These are phyloP conservation scores for Ceratocystis alfenasii DNA, from an alignment of 2,329 filamentous ascomycete species.

Conservation along the genomic window DNA sequence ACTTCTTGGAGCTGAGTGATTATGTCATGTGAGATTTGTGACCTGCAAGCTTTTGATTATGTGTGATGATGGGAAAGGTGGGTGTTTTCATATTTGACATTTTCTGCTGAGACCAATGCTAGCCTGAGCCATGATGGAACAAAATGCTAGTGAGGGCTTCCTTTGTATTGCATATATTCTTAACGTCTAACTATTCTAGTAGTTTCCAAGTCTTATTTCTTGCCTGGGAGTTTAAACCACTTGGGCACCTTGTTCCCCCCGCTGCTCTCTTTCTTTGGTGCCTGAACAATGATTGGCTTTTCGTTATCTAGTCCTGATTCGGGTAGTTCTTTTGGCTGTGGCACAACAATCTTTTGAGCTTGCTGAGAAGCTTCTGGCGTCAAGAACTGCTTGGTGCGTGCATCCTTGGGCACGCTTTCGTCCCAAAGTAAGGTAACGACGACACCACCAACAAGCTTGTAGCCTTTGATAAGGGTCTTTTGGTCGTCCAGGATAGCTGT, in stretches of 20 bases:
- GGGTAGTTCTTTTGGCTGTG: conserved; percentile 34
- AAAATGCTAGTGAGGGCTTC: too few relatives aligned
- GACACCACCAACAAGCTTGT: conserved; percentile 53
- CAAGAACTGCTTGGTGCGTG: conserved; percentile 47
- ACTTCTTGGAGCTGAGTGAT: not conserved
- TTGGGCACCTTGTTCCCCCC: conserved; percentile 47
- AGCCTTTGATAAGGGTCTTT: conserved; percentile 53
- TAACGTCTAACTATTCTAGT: too few relatives aligned
- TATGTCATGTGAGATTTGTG: not conserved
- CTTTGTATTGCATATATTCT: too few relatives aligned
- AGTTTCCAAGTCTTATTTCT: conserved; percentile 42
- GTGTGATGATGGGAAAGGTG: not conserved
- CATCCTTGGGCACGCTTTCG: conserved; percentile 44
- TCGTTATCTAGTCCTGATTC: conserved; percentile 33
- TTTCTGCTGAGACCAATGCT: too few relatives aligned
- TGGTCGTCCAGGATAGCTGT: conserved; percentile 38
- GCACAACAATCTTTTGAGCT: conserved; percentile 56
- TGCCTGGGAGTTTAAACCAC: conserved; percentile 59
- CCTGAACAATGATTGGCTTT: conserved; percentile 23
- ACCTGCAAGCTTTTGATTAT: too few relatives aligned
- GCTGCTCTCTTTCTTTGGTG: conserved; percentile 28
- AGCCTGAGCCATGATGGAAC: too few relatives aligned
- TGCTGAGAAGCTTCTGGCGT: conserved; percentile 45
- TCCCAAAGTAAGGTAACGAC: conserved; percentile 69
- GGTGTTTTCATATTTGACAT: not conserved